A percentile compares a stretch with the other conserved stretches of the same genome.
Evolutionary conservation across 345 rosid genomes (phyloP).

Genomic region (Syzygium jambos): DNA sequence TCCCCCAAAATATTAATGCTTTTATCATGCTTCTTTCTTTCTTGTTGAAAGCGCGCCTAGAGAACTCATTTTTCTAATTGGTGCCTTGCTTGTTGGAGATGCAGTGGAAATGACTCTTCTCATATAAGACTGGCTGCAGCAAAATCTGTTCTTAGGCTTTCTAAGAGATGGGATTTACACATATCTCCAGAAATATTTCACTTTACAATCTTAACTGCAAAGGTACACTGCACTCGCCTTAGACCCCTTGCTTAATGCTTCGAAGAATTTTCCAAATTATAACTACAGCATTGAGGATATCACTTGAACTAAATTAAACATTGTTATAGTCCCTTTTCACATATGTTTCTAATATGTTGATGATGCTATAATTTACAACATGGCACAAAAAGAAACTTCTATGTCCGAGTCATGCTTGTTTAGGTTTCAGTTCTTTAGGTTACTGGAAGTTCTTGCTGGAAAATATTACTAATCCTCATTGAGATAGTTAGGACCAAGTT

Average conservation of each 20-base stretch:
- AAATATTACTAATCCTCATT: background rate
- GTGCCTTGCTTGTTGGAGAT: constrained; percentile 2
- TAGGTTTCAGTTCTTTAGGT: background rate
- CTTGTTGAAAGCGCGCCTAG: background rate
- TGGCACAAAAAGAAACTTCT: background rate
- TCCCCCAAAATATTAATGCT: background rate
- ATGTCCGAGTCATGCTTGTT: background rate
- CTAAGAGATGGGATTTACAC: constrained; percentile 90
- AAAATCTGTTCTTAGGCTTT: constrained; percentile 73
- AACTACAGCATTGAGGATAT: background rate
- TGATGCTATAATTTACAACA: background rate
- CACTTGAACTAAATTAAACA: background rate
- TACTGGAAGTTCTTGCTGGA: background rate
- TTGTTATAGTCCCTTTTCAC: background rate
- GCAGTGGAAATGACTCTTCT: constrained; percentile 44
- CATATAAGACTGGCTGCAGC: constrained; percentile 73
- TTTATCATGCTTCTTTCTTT: background rate
- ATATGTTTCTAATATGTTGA: background rate
- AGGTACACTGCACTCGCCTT: constrained; percentile 32
- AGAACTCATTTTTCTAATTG: background rate
- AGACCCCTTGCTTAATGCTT: background rate
- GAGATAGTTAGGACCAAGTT: background rate
- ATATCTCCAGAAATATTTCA: constrained; percentile 63
- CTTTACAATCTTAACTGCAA: constrained; percentile 48
- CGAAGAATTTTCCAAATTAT: background rate